Percentiles rank a stretch among this genome's conserved stretches.
These are phyloP conservation scores for Rhizopogon vulgaris DNA, from an alignment of 768 basidiomycete genomes.

Conservation along the genomic window DNA sequence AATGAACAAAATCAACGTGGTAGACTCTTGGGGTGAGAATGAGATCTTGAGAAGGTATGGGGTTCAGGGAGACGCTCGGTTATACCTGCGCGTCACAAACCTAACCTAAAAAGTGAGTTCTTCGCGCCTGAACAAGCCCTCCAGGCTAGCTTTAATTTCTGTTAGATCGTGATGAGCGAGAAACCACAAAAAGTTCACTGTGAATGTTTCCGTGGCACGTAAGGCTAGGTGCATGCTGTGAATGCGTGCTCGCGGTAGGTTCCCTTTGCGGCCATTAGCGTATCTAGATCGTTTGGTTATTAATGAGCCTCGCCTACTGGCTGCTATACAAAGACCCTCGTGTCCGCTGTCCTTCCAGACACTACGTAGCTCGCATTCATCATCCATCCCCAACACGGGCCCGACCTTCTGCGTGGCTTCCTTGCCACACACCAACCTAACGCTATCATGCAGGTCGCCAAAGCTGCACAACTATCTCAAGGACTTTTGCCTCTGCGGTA, in stretches of 20 bases:
- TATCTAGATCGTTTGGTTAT: not conserved
- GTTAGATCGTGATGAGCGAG: conserved; percentile 2
- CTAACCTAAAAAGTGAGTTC: conserved; percentile 4
- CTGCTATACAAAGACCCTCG: conserved; percentile 29
- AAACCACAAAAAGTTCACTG: not conserved
- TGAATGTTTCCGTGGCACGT: conserved; percentile 13
- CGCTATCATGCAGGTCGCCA: conserved; percentile 35
- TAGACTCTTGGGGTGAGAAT: not conserved
- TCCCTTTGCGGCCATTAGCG: conserved; percentile 10
- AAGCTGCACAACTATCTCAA: conserved; percentile 26
- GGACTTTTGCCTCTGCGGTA: not conserved
- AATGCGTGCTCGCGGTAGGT: conserved; percentile 15
- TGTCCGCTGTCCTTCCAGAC: conserved; percentile 26
- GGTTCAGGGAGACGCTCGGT: not conserved
- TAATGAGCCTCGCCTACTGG: conserved; percentile 12
- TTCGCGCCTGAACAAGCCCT: conserved; percentile 14
- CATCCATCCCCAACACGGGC: conserved; percentile 59
- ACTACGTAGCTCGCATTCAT: conserved; percentile 56
- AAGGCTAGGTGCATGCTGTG: conserved; percentile 26
- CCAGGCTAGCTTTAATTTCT: conserved; percentile 28
- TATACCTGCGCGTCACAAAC: not conserved
- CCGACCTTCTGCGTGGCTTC: conserved; percentile 39
- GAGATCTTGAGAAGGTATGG: not conserved
- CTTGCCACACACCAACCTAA: conserved; percentile 40
- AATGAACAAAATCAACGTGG: not conserved